phyloP scores from a whole-genome alignment of 2,329 filamentous ascomycete genomes.

The Ophiocordyceps polyrhachis-furcata region DNA sequence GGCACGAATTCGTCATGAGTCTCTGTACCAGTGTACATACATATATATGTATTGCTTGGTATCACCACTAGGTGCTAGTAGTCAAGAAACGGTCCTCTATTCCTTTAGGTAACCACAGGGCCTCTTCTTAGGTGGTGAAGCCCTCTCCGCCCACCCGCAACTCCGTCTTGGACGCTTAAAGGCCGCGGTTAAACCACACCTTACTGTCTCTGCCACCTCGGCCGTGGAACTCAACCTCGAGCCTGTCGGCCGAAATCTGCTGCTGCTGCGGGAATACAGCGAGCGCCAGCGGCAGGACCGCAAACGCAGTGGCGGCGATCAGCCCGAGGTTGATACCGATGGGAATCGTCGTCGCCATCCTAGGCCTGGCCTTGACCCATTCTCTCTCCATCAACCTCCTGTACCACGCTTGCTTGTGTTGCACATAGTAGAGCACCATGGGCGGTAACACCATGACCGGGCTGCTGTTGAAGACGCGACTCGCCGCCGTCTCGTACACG shows the following conservation, averaged over 20 bases:
- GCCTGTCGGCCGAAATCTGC: constrained; percentile 50
- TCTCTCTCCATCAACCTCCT: constrained; percentile 35
- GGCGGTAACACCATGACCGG: constrained; percentile 96
- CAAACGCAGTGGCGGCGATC: constrained; percentile 72
- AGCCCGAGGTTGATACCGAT: constrained; percentile 72
- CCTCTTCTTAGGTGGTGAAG: no score
- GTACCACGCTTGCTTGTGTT: constrained; percentile 30
- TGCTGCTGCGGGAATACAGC: constrained; percentile 88
- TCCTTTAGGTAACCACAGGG: no score
- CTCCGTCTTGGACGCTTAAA: constrained; percentile 28
- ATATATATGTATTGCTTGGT: no score
- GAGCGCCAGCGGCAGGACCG: constrained; percentile 74
- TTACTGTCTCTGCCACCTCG: constrained; percentile 60
- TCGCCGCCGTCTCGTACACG: constrained; percentile 82
- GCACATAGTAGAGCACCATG: constrained; percentile 64
- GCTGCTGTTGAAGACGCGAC: constrained; percentile 79
- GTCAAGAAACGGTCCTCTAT: no score
- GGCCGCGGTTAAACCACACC: constrained; percentile 94
- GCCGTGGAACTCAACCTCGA: constrained; percentile 78
- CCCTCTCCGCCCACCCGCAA: no score
- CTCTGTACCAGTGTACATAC: no score
- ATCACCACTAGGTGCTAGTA: no score
- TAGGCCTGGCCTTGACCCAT: constrained; percentile 63
- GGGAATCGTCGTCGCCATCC: constrained; percentile 34
- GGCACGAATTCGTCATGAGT: no score